A percentile compares a stretch with the other conserved stretches of the same genome.
Evolutionary conservation across 2,329 filamentous ascomycete species (phyloP).

Genomic region (Exophiala viscosa): DNA sequence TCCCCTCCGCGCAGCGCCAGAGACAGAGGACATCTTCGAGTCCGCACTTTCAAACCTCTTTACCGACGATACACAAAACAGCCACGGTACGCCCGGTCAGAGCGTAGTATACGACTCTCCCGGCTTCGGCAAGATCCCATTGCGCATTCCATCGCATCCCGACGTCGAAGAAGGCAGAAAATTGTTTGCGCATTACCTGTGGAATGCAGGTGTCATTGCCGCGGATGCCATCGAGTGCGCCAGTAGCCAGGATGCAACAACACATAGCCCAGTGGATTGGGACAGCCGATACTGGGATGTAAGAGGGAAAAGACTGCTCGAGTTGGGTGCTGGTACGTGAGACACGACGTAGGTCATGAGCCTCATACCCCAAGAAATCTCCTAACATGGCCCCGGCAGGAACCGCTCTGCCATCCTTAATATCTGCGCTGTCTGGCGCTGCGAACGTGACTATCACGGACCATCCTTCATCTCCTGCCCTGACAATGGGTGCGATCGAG

Average conservation of each 20-base stretch:
- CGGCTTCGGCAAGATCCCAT: slow-evolving; percentile 38
- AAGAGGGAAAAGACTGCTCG: slow-evolving; percentile 50
- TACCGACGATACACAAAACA: slow-evolving; percentile 53
- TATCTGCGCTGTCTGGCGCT: slow-evolving; percentile 37
- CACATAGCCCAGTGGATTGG: slow-evolving; percentile 15
- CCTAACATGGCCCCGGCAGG: slow-evolving; percentile 28
- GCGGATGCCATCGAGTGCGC: slow-evolving; percentile 41
- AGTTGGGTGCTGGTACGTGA: slow-evolving; percentile 58
- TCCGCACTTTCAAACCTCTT: slow-evolving; percentile 53
- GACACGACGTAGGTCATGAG: neutral
- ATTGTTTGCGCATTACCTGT: slow-evolving; percentile 58
- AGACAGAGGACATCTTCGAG: slow-evolving; percentile 52
- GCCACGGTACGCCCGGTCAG: slow-evolving; percentile 52
- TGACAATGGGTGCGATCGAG: slow-evolving; percentile 29
- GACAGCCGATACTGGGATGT: slow-evolving; percentile 40
- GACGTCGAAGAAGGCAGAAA: slow-evolving; percentile 47
- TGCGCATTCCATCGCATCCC: slow-evolving; percentile 43
- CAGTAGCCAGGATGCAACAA: slow-evolving; percentile 17
- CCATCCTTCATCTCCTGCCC: slow-evolving; percentile 42
- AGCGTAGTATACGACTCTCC: slow-evolving; percentile 49
- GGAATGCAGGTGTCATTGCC: slow-evolving; percentile 51
- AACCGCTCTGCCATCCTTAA: slow-evolving; percentile 41
- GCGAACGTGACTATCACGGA: slow-evolving; percentile 49
- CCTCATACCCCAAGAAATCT: slow-evolving; percentile 3
- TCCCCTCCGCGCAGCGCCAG: slow-evolving; percentile 28